A percentile compares a stretch with the other conserved stretches of the same genome.
Conservation (phyloP, 495 filamentous ascomycete genomes). For the Immersiella caudata region DNA sequence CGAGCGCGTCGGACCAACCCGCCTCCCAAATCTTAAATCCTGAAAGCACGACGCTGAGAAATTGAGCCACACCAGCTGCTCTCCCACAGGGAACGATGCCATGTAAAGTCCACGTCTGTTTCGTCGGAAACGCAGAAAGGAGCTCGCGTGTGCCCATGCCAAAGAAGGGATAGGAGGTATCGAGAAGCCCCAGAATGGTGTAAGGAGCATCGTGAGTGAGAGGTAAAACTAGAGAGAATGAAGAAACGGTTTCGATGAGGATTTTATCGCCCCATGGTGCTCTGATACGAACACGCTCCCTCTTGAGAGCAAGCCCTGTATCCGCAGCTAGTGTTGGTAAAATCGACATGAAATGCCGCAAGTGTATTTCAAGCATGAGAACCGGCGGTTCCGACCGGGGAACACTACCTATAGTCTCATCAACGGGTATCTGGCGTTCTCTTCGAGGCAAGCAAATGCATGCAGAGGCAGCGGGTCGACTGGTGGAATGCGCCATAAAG, state of each 20-base stretch:
- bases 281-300: too few relatives aligned
- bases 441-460: too few relatives aligned
- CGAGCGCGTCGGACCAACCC: conserved; percentile 9
- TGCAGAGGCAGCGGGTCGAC: too few relatives aligned
- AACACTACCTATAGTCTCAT: too few relatives aligned
- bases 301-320: too few relatives aligned
- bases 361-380: too few relatives aligned
- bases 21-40: conserved; percentile 5
- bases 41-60: conserved; percentile 1
- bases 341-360: too few relatives aligned
- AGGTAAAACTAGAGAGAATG: neutral
- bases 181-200: neutral
- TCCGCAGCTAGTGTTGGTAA: too few relatives aligned
- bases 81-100: conserved; percentile 7
- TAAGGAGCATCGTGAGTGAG: conserved; percentile 7
- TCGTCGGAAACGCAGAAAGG: neutral
- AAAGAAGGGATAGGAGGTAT: conserved; percentile 1
- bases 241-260: neutral
- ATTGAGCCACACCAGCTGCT: conserved; percentile 6
- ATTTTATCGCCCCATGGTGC: too few relatives aligned
- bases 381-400: too few relatives aligned
- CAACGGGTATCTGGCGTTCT: too few relatives aligned
- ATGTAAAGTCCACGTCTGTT: neutral
- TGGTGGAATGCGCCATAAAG: too few relatives aligned
- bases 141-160: neutral